phyloP scores from a whole-genome alignment of 257 asterid genomes.

The Solanum bulbocastanum region DNA sequence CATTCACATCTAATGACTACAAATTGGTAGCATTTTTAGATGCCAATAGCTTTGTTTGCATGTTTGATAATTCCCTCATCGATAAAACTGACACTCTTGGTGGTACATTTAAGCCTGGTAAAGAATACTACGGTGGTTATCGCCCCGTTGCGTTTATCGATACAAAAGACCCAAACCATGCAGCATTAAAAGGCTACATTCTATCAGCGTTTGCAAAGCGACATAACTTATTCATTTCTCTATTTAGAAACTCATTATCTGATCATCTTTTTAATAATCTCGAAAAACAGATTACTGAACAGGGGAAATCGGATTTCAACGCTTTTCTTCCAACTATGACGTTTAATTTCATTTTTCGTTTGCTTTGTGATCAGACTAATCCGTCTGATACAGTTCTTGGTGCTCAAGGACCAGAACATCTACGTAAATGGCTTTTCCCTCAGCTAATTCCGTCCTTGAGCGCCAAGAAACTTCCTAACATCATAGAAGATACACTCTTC shows the following conservation, averaged over 20 bases:
- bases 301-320: slow-evolving; percentile 41
- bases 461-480: slow-evolving; percentile 35
- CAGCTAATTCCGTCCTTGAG: slow-evolving; percentile 57
- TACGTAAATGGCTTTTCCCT: slow-evolving; percentile 45
- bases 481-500: slow-evolving; percentile 39
- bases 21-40: slow-evolving; percentile 44
- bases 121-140: slow-evolving; percentile 51
- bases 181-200: slow-evolving; percentile 31
- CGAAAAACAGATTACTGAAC: slow-evolving; percentile 30
- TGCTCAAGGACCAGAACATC: slow-evolving; percentile 21
- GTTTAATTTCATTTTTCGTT: slow-evolving; percentile 57
- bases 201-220: slow-evolving; percentile 20
- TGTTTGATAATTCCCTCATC: slow-evolving; percentile 61
- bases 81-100: slow-evolving; percentile 63
- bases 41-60: slow-evolving; percentile 51
- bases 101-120: slow-evolving; percentile 72
- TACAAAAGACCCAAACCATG: slow-evolving; percentile 46
- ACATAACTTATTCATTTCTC: slow-evolving; percentile 31
- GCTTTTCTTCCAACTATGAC: slow-evolving; percentile 31
- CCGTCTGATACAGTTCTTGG: slow-evolving; percentile 35
- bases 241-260: slow-evolving; percentile 25
- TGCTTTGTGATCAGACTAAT: slow-evolving; percentile 28
- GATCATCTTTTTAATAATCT: slow-evolving; percentile 30
- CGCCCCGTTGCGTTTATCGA: slow-evolving; percentile 60
- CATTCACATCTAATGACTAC: slow-evolving; percentile 31